phyloP scores from a whole-genome alignment of 169 alveolate genomes.

The Plasmodium reichenowi region DNA sequence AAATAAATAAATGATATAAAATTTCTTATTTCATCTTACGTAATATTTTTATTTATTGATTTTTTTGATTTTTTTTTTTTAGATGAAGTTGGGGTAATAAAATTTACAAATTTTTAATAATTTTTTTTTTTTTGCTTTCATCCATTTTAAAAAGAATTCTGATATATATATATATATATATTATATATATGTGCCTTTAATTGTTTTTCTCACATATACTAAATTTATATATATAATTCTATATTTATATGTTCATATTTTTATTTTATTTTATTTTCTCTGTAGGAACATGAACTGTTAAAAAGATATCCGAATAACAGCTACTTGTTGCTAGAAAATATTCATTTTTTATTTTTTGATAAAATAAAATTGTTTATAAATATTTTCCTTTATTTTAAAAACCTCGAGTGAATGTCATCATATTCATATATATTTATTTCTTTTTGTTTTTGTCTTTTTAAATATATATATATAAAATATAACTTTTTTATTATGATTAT shows the following conservation, averaged over 20 bases:
- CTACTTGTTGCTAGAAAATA: constrained; percentile 50
- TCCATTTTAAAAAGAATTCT: neutral
- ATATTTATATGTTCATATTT: neutral
- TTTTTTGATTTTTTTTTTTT: constrained; percentile 12
- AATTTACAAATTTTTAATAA: neutral
- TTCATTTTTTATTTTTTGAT: constrained; percentile 29
- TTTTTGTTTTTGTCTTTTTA: constrained; percentile 10
- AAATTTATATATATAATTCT: too few relatives aligned
- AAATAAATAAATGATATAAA: neutral
- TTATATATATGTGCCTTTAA: too few relatives aligned
- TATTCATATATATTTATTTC: neutral
- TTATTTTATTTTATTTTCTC: neutral
- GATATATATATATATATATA: too few relatives aligned
- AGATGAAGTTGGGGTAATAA: constrained; percentile 12
- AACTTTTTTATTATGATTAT: too few relatives aligned
- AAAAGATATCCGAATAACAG: constrained; percentile 12
- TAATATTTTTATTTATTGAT: neutral
- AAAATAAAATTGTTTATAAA: constrained; percentile 28
- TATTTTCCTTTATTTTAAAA: constrained; percentile 12
- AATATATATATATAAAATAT: too few relatives aligned
- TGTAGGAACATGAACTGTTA: constrained; percentile 19
- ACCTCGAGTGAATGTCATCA: neutral
- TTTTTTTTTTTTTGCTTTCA: neutral
- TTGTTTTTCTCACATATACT: too few relatives aligned
- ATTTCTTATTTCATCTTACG: neutral